Evolutionary conservation across 352 stramenopile species (phyloP).

Genomic region (Pythium angustatum): DNA sequence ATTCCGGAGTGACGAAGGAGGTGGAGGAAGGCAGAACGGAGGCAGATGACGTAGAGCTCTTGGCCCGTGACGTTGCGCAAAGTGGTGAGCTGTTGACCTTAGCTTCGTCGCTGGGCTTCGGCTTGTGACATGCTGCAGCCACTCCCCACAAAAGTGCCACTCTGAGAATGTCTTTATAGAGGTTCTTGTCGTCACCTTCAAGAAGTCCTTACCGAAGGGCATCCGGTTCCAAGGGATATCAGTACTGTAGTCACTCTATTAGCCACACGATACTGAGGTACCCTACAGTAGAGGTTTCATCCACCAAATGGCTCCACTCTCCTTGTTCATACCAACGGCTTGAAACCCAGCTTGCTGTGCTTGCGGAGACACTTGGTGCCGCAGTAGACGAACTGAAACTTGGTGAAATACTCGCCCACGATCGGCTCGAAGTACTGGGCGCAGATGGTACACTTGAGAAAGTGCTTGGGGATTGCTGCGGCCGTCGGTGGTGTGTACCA

Average conservation of each 20-base stretch:
- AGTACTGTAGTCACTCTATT: background rate
- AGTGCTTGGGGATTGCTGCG: conserved; percentile 69
- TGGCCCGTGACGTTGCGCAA: background rate
- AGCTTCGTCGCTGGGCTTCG: conserved; percentile 14
- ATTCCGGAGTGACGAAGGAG: conserved; percentile 1
- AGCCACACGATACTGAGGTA: background rate
- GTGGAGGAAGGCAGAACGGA: background rate
- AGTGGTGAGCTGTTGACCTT: conserved; percentile 16
- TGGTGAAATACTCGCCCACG: conserved; percentile 86
- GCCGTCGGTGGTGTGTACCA: conserved; percentile 64
- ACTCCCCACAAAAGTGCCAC: conserved; percentile 12
- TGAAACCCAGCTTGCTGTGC: conserved; percentile 65
- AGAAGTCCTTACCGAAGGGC: conserved; percentile 4
- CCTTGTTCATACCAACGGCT: conserved; percentile 16
- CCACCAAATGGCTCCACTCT: background rate
- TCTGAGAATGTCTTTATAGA: conserved; percentile 11
- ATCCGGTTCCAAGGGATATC: conserved; percentile 7
- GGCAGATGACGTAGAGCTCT: background rate
- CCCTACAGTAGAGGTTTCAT: background rate
- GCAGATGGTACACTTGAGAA: conserved; percentile 77
- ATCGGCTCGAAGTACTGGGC: conserved; percentile 74
- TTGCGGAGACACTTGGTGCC: conserved; percentile 79
- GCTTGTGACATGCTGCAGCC: conserved; percentile 26
- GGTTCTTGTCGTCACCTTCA: conserved; percentile 11
- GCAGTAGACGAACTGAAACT: conserved; percentile 84